Conservation (phyloP, 495 filamentous ascomycete species). For the Penicillium steckii region DNA sequence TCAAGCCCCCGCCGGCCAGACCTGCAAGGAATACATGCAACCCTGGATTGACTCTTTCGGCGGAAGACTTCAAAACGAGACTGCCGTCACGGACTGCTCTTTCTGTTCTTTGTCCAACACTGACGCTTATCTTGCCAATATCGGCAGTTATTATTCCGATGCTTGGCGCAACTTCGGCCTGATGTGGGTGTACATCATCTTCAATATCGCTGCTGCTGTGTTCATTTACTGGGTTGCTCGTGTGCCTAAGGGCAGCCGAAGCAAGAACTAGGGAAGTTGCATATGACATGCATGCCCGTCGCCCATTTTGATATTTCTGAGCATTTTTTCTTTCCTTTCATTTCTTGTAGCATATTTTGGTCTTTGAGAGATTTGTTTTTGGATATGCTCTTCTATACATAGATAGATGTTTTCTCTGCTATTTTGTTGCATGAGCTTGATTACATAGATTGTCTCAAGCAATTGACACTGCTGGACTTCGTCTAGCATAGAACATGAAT, state of each 20-base stretch:
- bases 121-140: constrained; percentile 56
- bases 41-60: constrained; percentile 46
- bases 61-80: constrained; percentile 54
- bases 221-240: constrained; percentile 76
- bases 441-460: no score
- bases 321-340: neutral
- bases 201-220: constrained; percentile 70
- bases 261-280: constrained; percentile 20
- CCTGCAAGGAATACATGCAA: constrained; percentile 57
- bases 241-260: constrained; percentile 62
- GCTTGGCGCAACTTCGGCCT: constrained; percentile 74
- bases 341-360: neutral
- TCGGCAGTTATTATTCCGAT: constrained; percentile 53
- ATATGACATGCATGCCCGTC: neutral
- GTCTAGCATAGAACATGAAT: neutral
- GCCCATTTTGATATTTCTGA: neutral
- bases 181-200: constrained; percentile 63
- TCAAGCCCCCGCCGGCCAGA: constrained; percentile 44
- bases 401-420: neutral
- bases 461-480: neutral
- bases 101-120: constrained; percentile 63
- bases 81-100: constrained; percentile 52
- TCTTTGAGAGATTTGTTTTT: no score
- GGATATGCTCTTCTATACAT: neutral
- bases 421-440: neutral